Conservation (phyloP, 306 rosid species). For the Sicyos edulis region DNA sequence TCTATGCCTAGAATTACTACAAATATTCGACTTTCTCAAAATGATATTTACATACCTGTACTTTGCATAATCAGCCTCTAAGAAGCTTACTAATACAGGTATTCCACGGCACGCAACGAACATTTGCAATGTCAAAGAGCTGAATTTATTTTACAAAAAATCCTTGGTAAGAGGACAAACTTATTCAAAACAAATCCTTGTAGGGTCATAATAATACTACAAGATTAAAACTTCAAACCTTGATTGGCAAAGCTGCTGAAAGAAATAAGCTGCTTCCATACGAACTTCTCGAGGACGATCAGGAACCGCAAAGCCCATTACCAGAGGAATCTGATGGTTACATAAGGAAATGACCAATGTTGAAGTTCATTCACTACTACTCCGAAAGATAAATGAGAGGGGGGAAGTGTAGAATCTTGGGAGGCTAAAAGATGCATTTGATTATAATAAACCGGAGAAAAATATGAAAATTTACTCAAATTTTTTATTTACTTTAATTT, state of each 20-base stretch:
- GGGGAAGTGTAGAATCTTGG: conserved; percentile 1
- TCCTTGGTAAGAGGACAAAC: too few relatives aligned
- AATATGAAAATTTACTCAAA: neutral
- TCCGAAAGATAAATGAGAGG: neutral
- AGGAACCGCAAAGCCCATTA: conserved; percentile 82
- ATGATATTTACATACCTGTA: conserved; percentile 61
- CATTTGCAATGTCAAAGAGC: conserved; percentile 97
- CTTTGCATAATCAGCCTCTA: conserved; percentile 96
- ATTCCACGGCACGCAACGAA: conserved; percentile 96
- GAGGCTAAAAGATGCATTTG: neutral
- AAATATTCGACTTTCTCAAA: conserved; percentile 7
- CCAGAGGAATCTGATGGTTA: conserved; percentile 69
- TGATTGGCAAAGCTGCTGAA: conserved; percentile 98
- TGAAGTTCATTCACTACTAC: conserved; percentile 5
- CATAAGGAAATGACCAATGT: conserved; percentile 21
- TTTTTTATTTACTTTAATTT: neutral
- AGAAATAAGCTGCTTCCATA: conserved; percentile 90
- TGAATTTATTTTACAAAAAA: conserved; percentile 41
- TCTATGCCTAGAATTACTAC: conserved; percentile 1
- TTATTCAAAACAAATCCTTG: neutral
- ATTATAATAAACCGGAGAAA: neutral
- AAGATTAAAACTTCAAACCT: conserved; percentile 44
- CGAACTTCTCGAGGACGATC: conserved; percentile 97
- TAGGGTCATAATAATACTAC: conserved; percentile 5
- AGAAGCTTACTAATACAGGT: conserved; percentile 94